Percentiles rank a stretch among this genome's conserved stretches.
Conservation (phyloP, 2,329 filamentous ascomycete species). For the Lachnellula suecica region DNA sequence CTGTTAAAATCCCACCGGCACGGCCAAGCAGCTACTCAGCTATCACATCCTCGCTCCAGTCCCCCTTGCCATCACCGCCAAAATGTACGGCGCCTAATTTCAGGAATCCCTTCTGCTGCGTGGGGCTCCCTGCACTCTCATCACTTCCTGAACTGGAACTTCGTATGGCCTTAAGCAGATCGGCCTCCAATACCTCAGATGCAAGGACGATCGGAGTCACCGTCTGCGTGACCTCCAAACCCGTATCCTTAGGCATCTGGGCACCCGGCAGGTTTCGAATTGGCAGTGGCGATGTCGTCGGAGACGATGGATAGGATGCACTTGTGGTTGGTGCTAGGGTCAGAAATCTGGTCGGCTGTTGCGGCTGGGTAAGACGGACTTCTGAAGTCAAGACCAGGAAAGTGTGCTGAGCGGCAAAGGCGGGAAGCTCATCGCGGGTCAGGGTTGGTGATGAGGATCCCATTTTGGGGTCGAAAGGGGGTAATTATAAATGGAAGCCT, state of each 20-base stretch:
- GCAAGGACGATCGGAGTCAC: background rate
- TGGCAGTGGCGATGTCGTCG: conserved; percentile 6
- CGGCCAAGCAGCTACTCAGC: conserved; percentile 8
- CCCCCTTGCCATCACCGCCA: conserved; percentile 21
- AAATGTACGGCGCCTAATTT: conserved; percentile 29
- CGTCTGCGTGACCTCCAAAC: background rate
- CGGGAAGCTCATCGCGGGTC: conserved; percentile 12
- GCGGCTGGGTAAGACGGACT: conserved; percentile 7
- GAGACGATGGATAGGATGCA: conserved; percentile 23
- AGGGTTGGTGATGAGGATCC: conserved; percentile 11
- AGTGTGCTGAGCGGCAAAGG: conserved; percentile 16
- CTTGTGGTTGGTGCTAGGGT: conserved; percentile 28
- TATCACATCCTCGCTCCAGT: conserved; percentile 30
- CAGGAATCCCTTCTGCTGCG: conserved; percentile 23
- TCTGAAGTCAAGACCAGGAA: too few species aligned
- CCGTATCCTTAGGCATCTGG: background rate
- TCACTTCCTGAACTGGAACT: conserved; percentile 19
- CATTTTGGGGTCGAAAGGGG: conserved; percentile 13
- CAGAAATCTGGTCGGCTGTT: conserved; percentile 24
- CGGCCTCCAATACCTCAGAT: conserved; percentile 3
- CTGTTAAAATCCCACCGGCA: background rate
- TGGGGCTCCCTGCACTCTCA: conserved; percentile 6
- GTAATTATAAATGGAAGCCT: conserved; percentile 2
- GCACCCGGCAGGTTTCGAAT: background rate
- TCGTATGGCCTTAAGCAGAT: conserved; percentile 14